phyloP scores from a whole-genome alignment of 495 filamentous ascomycete genomes.

The Cairneyella variabilis region DNA sequence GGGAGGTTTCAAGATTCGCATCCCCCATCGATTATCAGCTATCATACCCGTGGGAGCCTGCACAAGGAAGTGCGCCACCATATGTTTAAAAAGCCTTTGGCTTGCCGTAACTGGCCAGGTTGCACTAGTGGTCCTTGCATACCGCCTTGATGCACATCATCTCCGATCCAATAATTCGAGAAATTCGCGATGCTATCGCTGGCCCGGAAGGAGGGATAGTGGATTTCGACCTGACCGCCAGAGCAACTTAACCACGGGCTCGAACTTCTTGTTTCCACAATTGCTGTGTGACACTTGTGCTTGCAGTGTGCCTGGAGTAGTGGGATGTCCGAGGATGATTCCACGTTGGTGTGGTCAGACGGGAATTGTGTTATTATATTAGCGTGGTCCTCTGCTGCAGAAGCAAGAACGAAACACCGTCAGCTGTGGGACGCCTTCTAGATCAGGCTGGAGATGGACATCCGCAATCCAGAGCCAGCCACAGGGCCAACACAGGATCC shows the following conservation, averaged over 20 bases:
- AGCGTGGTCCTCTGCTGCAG: no score
- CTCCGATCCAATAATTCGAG: slow-evolving; percentile 11
- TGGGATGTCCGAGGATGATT: background rate
- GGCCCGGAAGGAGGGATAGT: background rate
- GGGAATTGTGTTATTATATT: background rate
- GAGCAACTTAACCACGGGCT: no score
- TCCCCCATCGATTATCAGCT: no score
- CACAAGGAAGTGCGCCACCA: slow-evolving; percentile 7
- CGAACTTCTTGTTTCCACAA: slow-evolving; percentile 2
- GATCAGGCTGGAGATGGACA: slow-evolving; percentile 15
- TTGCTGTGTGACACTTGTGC: background rate
- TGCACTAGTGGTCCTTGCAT: slow-evolving; percentile 10
- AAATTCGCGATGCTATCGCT: background rate
- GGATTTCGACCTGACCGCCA: slow-evolving; percentile 13
- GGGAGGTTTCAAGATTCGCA: slow-evolving; percentile 22
- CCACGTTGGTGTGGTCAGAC: background rate
- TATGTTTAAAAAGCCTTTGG: slow-evolving; percentile 8
- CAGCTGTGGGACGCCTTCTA: no score
- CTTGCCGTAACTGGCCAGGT: slow-evolving; percentile 8
- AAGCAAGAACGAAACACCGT: no score
- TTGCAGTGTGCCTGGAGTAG: background rate
- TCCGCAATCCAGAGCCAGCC: no score
- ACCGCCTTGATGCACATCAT: slow-evolving; percentile 22
- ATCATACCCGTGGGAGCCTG: background rate
- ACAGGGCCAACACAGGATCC: background rate